A percentile compares a stretch with the other conserved stretches of the same genome.
These are phyloP conservation scores for Gossypium arboreum DNA, from an alignment of 345 rosid genomes.

Conservation along the genomic window DNA sequence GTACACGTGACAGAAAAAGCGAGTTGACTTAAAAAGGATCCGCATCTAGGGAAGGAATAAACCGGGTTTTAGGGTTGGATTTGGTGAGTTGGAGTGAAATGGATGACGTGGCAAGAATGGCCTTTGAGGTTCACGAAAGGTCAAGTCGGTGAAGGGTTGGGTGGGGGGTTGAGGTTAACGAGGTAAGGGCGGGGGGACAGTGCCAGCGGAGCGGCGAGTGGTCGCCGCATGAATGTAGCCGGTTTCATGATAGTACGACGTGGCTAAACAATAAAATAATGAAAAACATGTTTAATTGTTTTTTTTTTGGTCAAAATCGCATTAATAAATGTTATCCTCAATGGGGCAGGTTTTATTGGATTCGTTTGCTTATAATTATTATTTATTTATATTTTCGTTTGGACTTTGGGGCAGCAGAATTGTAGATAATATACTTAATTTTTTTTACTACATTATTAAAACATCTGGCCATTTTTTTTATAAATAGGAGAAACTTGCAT, in stretches of 20 bases:
- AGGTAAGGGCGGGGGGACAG: neutral
- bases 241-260: neutral
- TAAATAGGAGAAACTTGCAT: too few relatives aligned
- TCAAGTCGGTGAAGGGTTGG: neutral
- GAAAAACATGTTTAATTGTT: neutral
- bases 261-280: neutral
- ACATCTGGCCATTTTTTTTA: too few relatives aligned
- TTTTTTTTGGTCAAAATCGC: neutral
- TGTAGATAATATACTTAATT: too few relatives aligned
- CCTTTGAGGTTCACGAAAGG: conserved; percentile 2
- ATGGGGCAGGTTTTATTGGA: conserved; percentile 38
- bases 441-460: too few relatives aligned
- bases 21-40: neutral
- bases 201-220: neutral
- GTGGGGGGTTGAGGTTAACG: neutral
- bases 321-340: neutral
- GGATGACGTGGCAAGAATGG: neutral
- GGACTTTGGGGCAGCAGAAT: too few relatives aligned
- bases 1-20: neutral
- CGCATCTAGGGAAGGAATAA: neutral
- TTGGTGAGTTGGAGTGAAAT: neutral
- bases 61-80: neutral
- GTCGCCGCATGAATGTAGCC: neutral
- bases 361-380: neutral
- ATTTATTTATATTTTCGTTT: too few relatives aligned